Evolutionary conservation across 2,329 filamentous ascomycete species (phyloP), one percentile per base, ranked within the genome.

Genomic region (Calonectria pseudoturangicola): DNA sequence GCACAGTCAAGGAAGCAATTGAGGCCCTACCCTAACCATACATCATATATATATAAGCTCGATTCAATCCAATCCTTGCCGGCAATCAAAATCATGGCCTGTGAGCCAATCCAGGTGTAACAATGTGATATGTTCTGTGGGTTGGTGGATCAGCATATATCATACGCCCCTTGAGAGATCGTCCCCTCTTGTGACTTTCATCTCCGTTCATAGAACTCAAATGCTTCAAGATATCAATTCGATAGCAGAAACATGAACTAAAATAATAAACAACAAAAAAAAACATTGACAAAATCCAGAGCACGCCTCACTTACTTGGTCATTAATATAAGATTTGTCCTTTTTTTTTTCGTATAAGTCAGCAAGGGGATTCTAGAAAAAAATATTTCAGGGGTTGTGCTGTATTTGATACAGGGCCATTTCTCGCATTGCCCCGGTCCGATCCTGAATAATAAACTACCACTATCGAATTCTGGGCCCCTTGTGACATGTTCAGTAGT

Each of bases 31-130:
- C 54, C 54, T 60, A 21, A 36, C 27, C 36, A 18, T 12, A 41
- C 36, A 60, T 60, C 30, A 60, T 41, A 13, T 13, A 36, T 36
- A 13, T 10, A 13, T 41, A 9, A 15, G 10, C 54, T 16, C 36
- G 12, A 27, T 27, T 58, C 54, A 39, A 41, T 33, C n/a, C 33
- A 27, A 58, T 58, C 54, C 54, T 60, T 60, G 36, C 21, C 21
- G 10, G 13, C 30, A 41, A 58, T 18, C 54, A 36, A 39, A 33
- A 13, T 21, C 15, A 33, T 60, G 54, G 15, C 21, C 13, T 13
- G 54, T 9, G 36, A 16, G 30, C 10, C 30, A 36, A 5, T 15
- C 30, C 30, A n/a, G 21, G 16, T 9, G 33, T 9, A 51, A 16
- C 54, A 41, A 13, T 60, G 54, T 13, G 15, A 18, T 54, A 16